phyloP scores from a whole-genome alignment of 2,329 filamentous ascomycete genomes.

The Dothideomycetes sp. region DNA sequence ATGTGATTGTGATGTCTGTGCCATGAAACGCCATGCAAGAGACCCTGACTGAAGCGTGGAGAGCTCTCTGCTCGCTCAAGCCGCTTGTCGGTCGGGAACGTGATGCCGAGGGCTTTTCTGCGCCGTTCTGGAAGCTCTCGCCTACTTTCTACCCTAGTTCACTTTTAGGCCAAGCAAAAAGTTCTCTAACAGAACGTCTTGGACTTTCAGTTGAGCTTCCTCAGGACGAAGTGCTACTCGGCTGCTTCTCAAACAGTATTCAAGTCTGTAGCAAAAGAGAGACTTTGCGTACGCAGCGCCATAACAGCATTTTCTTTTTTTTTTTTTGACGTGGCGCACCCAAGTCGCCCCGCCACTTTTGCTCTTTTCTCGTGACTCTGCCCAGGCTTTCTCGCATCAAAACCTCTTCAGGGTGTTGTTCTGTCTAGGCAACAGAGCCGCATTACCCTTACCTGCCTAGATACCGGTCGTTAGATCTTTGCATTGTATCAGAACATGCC shows the following conservation, averaged over 20 bases:
- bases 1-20: no score
- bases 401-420: constrained; percentile 9
- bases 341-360: constrained; percentile 12
- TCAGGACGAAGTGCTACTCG: no score
- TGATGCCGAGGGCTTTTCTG: constrained; percentile 10
- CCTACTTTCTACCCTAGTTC: constrained; percentile 5
- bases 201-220: no score
- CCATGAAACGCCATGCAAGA: not conserved
- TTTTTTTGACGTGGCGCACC: constrained; percentile 6
- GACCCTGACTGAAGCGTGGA: no score
- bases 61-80: not conserved
- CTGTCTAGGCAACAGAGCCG: no score
- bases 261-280: not conserved
- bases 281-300: not conserved
- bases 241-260: constrained; percentile 8
- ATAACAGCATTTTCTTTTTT: not conserved
- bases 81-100: not conserved
- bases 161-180: not conserved
- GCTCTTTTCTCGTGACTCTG: constrained; percentile 11
- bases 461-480: no score
- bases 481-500: no score
- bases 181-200: no score
- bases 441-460: no score
- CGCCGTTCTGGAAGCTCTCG: constrained; percentile 7
- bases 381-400: constrained; percentile 7